Conservation (phyloP, 23 red algal species). For the Cyanidium caldarium region DNA sequence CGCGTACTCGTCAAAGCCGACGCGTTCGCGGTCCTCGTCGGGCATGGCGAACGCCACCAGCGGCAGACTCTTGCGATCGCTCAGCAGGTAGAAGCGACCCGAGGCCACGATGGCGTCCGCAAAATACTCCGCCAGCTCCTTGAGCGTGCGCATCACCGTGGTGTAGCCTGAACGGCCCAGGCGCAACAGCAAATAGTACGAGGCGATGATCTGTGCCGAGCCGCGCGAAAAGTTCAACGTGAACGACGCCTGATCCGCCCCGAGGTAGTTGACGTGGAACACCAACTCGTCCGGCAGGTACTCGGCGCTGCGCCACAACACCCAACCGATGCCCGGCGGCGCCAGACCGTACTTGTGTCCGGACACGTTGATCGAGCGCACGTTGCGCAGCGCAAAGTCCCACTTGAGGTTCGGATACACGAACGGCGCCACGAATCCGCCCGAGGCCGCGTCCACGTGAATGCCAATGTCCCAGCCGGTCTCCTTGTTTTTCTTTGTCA, state of each 20-base stretch:
- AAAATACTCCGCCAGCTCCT: constrained; percentile 14
- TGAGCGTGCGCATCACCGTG: constrained; percentile 3
- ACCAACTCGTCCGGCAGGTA: constrained; percentile 15
- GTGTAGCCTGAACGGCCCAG: constrained; percentile 8
- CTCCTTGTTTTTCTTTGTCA: constrained; percentile 13
- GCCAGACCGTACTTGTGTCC: constrained; percentile 32
- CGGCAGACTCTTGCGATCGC: constrained; percentile 6
- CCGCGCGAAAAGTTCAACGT: constrained; percentile 38
- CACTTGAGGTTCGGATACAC: constrained; percentile 9
- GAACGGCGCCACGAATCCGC: constrained; percentile 35
- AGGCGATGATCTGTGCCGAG: constrained; percentile 11
- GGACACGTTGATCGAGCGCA: constrained; percentile 31
- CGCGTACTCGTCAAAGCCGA: constrained; percentile 15
- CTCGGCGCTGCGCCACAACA: constrained; percentile 9
- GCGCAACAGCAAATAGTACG: constrained; percentile 20
- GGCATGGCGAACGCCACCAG: constrained; percentile 15
- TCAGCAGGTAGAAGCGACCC: constrained; percentile 2
- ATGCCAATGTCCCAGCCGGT: constrained; percentile 26
- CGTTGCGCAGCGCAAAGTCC: constrained; percentile 27
- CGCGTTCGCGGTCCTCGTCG: neutral
- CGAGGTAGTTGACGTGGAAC: constrained; percentile 12
- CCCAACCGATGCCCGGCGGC: constrained; percentile 21
- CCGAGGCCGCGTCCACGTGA: constrained; percentile 34
- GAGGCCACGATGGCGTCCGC: neutral
- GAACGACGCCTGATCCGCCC: constrained; percentile 7